Evolutionary conservation across 23 red algal species (phyloP).

Genomic region (Gracilaria gracilis): DNA sequence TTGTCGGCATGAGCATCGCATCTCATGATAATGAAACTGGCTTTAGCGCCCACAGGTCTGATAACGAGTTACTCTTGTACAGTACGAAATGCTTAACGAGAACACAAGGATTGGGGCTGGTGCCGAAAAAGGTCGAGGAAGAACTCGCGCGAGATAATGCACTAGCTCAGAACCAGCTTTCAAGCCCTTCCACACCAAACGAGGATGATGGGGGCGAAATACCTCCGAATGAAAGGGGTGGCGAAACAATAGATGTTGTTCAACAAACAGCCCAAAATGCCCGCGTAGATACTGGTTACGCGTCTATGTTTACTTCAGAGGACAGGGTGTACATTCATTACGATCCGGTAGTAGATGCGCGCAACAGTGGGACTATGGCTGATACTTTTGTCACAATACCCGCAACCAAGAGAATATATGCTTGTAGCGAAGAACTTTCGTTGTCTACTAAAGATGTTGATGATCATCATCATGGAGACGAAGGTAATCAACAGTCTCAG

Average conservation of each 20-base stretch:
- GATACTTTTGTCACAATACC: constrained; percentile 29
- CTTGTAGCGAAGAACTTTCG: neutral
- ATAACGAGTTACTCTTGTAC: constrained; percentile 65
- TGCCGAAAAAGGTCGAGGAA: neutral
- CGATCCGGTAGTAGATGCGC: constrained; percentile 32
- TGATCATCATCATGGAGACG: neutral
- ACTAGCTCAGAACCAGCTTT: neutral
- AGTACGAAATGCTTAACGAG: constrained; percentile 4
- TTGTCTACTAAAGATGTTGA: neutral
- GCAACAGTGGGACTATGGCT: constrained; percentile 5
- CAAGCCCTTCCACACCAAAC: neutral
- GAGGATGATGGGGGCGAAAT: neutral
- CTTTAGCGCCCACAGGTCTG: neutral
- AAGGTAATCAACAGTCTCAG: neutral
- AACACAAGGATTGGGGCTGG: neutral
- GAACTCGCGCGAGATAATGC: neutral
- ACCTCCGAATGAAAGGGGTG: neutral
- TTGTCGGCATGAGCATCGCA: constrained; percentile 52
- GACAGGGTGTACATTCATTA: constrained; percentile 39
- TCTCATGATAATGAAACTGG: constrained; percentile 16
- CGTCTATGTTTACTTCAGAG: neutral
- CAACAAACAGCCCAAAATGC: neutral
- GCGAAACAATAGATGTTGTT: neutral
- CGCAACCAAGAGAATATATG: constrained; percentile 22
- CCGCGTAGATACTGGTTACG: neutral